Conservation (phyloP, 2,329 filamentous ascomycete genomes). For the Neophaeococcomyces mojaviensis region DNA sequence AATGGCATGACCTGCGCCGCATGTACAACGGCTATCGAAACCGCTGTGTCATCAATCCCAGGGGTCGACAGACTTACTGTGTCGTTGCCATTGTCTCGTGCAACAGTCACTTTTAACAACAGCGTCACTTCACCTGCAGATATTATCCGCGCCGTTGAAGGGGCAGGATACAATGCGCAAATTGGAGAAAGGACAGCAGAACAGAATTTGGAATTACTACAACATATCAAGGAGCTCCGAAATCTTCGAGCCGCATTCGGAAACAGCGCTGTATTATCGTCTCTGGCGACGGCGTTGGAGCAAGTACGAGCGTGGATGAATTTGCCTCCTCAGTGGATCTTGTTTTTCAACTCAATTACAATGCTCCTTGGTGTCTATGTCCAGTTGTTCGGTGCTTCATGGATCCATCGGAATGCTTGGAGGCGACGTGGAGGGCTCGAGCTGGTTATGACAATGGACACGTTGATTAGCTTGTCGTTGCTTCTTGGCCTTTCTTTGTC, state of each 20-base stretch:
- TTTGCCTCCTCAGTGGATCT: neutral
- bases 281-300: neutral
- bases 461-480: slow-evolving; percentile 12
- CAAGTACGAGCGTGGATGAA: neutral
- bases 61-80: slow-evolving; percentile 8
- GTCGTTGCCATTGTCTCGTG: slow-evolving; percentile 11
- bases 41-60: slow-evolving; percentile 3
- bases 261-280: slow-evolving; percentile 5
- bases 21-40: slow-evolving; percentile 10
- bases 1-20: slow-evolving; percentile 15
- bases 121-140: slow-evolving; percentile 3
- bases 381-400: slow-evolving; percentile 8
- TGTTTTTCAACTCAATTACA: neutral
- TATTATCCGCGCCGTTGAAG: slow-evolving; percentile 10
- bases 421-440: slow-evolving; percentile 2
- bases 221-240: slow-evolving; percentile 10
- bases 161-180: slow-evolving; percentile 12
- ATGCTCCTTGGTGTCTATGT: slow-evolving; percentile 8
- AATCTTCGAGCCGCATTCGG: slow-evolving; percentile 11
- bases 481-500: slow-evolving; percentile 11
- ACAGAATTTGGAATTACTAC: slow-evolving; percentile 10
- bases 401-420: slow-evolving; percentile 15
- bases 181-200: slow-evolving; percentile 3
- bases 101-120: slow-evolving; percentile 11
- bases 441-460: slow-evolving; percentile 12